These are phyloP conservation scores for Uronychia setigera DNA, from an alignment of 73 alveolate genomes.

Conservation along the genomic window DNA sequence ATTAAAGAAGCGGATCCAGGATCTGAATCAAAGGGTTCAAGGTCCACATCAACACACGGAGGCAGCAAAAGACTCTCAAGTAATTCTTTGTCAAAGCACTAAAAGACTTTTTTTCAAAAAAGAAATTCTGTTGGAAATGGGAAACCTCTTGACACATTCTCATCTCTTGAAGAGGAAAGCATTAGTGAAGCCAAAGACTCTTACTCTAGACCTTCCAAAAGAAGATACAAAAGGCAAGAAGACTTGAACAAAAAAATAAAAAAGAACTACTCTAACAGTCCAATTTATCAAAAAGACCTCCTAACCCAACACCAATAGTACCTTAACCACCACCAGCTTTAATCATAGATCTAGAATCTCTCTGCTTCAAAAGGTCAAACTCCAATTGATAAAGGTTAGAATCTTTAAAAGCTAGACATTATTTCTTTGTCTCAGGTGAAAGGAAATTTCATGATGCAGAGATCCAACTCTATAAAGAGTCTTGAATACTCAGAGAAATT, in stretches of 20 bases:
- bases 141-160: not conserved
- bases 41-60: not conserved
- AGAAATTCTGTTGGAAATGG: not conserved
- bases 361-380: too few species aligned
- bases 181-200: not conserved
- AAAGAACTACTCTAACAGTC: not conserved
- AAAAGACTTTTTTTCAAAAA: not conserved
- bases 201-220: not conserved
- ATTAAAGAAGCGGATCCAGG: not conserved
- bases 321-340: too few species aligned
- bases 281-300: too few species aligned
- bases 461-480: too few species aligned
- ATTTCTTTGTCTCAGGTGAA: too few species aligned
- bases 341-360: too few species aligned
- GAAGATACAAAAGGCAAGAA: not conserved
- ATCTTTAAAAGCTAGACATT: too few species aligned
- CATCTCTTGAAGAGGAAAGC: not conserved
- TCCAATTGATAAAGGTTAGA: too few species aligned
- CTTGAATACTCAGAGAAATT: not conserved
- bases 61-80: not conserved
- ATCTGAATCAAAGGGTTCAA: not conserved
- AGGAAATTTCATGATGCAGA: too few species aligned
- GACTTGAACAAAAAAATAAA: not conserved
- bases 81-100: not conserved
- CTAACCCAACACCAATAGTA: too few species aligned